A percentile compares a stretch with the other conserved stretches of the same genome.
Conservation (phyloP, 2,329 filamentous ascomycete species). For the Chrysoporthe puriensis region DNA sequence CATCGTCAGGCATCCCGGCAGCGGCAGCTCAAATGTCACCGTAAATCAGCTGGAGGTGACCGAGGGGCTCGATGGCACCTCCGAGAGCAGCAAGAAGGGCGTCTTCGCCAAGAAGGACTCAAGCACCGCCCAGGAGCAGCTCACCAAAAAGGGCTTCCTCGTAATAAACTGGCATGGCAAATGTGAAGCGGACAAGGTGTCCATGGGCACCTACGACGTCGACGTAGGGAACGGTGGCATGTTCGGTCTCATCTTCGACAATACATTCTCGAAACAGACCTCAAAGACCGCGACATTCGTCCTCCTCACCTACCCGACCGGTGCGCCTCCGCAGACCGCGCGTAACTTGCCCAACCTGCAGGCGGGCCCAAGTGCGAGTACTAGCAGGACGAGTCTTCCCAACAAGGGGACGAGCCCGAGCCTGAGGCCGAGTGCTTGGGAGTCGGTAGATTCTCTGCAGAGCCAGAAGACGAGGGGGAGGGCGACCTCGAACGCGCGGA, state of each 20-base stretch:
- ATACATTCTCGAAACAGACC: constrained; percentile 94
- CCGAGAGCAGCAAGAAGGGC: constrained; percentile 46
- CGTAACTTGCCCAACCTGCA: constrained; percentile 69
- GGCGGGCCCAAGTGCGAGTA: constrained; percentile 40
- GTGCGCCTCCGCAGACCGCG: constrained; percentile 73
- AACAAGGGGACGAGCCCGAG: constrained; percentile 46
- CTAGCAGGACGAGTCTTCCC: constrained; percentile 58
- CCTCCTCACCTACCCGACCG: constrained; percentile 89
- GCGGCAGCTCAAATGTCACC: constrained; percentile 56
- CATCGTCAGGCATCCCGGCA: constrained; percentile 94
- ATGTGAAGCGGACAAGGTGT: constrained; percentile 95
- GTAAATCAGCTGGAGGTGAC: constrained; percentile 47
- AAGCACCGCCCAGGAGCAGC: constrained; percentile 63
- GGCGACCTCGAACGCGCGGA: constrained; percentile 55
- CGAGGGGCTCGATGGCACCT: constrained; percentile 38
- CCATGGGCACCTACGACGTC: constrained; percentile 87
- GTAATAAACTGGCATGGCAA: constrained; percentile 86
- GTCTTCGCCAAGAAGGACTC: constrained; percentile 60
- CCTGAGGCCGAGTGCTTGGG: constrained; percentile 49
- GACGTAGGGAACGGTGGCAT: constrained; percentile 77
- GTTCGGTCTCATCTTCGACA: constrained; percentile 97
- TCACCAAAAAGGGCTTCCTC: constrained; percentile 69
- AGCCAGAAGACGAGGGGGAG: constrained; percentile 51
- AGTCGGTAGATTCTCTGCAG: constrained; percentile 65
- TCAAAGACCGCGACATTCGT: constrained; percentile 96